These are phyloP conservation scores for Euclidium syriacum DNA, from an alignment of 345 rosid genomes.

Conservation along the genomic window DNA sequence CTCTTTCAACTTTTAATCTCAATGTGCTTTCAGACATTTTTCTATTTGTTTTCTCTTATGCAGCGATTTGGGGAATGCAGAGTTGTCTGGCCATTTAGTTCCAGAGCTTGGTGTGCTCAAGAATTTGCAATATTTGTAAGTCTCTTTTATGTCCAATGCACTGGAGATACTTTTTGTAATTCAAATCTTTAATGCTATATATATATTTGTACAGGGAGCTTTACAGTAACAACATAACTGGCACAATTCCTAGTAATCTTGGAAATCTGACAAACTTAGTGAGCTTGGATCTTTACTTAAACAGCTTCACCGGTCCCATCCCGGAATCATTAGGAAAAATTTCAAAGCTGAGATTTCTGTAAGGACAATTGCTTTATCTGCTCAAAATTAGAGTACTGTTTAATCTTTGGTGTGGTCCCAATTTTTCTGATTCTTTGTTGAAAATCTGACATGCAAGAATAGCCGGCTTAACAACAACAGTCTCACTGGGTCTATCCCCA, in stretches of 20 bases:
- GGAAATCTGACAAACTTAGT: slow-evolving; percentile 94
- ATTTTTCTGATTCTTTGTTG: slow-evolving; percentile 17
- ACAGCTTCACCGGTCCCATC: slow-evolving; percentile 82
- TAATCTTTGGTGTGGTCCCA: neutral
- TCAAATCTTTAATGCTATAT: neutral
- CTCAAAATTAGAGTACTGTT: slow-evolving; percentile 4
- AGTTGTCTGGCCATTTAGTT: slow-evolving; percentile 89
- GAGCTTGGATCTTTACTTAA: slow-evolving; percentile 98
- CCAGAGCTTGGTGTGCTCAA: slow-evolving; percentile 89
- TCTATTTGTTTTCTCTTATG: neutral
- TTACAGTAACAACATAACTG: slow-evolving; percentile 88
- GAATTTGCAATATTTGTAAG: slow-evolving; percentile 93
- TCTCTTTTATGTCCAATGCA: neutral
- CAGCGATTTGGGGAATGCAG: slow-evolving; percentile 97
- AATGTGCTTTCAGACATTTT: neutral
- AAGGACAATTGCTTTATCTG: slow-evolving; percentile 33
- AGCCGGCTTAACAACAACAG: slow-evolving; percentile 98
- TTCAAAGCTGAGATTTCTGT: slow-evolving; percentile 92
- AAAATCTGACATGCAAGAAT: slow-evolving; percentile 40
- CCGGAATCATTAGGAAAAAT: slow-evolving; percentile 84
- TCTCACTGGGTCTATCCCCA: slow-evolving; percentile 74
- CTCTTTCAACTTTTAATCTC: neutral
- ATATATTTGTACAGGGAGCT: slow-evolving; percentile 65
- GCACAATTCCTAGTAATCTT: slow-evolving; percentile 86
- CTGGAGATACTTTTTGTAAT: neutral